These are phyloP conservation scores for Plantago major DNA, from an alignment of 257 asterid species.

Conservation along the genomic window DNA sequence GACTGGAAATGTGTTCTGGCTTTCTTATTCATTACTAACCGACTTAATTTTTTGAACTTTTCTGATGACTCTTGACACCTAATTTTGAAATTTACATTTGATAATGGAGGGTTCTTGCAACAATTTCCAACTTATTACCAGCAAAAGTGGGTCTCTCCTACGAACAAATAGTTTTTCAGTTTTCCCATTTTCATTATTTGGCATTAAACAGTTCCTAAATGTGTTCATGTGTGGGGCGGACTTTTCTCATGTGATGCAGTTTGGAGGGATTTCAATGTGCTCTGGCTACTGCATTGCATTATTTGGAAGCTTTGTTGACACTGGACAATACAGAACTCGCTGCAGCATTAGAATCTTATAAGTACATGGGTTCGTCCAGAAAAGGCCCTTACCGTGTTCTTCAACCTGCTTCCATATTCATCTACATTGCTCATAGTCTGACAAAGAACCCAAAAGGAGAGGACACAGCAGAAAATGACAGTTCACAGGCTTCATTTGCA, in stretches of 20 bases:
- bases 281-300: slow-evolving; percentile 52
- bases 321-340: slow-evolving; percentile 42
- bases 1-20: no score
- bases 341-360: slow-evolving; percentile 49
- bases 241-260: slow-evolving; percentile 38
- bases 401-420: slow-evolving; percentile 69
- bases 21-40: no score
- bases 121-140: no score
- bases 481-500: slow-evolving; percentile 28
- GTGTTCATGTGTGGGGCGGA: slow-evolving; percentile 8
- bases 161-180: no score
- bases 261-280: slow-evolving; percentile 62
- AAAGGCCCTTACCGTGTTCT: slow-evolving; percentile 73
- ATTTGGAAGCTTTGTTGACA: slow-evolving; percentile 50
- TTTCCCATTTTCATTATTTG: not conserved
- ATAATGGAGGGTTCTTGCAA: no score
- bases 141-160: no score
- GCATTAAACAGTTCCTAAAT: slow-evolving; percentile 6
- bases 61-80: no score
- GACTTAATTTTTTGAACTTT: no score
- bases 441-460: slow-evolving; percentile 31
- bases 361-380: slow-evolving; percentile 45
- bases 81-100: no score
- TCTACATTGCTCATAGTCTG: slow-evolving; percentile 51
- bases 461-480: slow-evolving; percentile 31